These are phyloP conservation scores for Kondoa malvinella DNA, from an alignment of 768 basidiomycete species.

Conservation along the genomic window DNA sequence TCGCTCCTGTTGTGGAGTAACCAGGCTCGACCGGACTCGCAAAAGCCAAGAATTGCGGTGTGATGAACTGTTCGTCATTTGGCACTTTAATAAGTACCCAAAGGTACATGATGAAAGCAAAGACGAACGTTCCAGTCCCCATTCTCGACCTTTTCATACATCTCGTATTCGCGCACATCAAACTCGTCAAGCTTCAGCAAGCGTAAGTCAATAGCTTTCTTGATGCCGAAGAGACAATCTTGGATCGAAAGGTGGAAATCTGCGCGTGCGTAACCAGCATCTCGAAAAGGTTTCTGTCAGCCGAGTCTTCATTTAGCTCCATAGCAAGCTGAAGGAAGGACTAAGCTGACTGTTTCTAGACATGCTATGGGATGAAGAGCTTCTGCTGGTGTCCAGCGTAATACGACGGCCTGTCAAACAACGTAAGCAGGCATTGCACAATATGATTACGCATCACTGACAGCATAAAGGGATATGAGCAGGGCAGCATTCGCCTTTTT, in stretches of 20 bases:
- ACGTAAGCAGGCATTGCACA: constrained; percentile 17
- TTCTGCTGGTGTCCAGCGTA: constrained; percentile 75
- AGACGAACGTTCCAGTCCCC: constrained; percentile 59
- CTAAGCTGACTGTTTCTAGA: constrained; percentile 22
- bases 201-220: constrained; percentile 36
- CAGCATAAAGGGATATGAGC: constrained; percentile 82
- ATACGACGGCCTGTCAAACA: constrained; percentile 64
- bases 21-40: constrained; percentile 45
- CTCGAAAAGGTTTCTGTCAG: constrained; percentile 46
- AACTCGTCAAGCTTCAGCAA: constrained; percentile 42
- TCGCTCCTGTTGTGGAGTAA: constrained; percentile 13
- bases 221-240: constrained; percentile 81
- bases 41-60: constrained; percentile 47
- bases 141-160: constrained; percentile 85
- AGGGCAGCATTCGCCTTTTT: constrained; percentile 85
- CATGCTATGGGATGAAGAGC: constrained; percentile 81
- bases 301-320: not conserved
- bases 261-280: constrained; percentile 78
- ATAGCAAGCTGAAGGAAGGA: not conserved
- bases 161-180: constrained; percentile 79
- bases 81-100: constrained; percentile 36
- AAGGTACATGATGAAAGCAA: not conserved
- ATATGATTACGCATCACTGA: constrained; percentile 35
- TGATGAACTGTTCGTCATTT: constrained; percentile 36
- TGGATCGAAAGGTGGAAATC: constrained; percentile 89